Evolutionary conservation across 1,284 basidiomycete species (phyloP), one percentile per base, ranked within the genome.

Genomic region (Trichosporon inkin): DNA sequence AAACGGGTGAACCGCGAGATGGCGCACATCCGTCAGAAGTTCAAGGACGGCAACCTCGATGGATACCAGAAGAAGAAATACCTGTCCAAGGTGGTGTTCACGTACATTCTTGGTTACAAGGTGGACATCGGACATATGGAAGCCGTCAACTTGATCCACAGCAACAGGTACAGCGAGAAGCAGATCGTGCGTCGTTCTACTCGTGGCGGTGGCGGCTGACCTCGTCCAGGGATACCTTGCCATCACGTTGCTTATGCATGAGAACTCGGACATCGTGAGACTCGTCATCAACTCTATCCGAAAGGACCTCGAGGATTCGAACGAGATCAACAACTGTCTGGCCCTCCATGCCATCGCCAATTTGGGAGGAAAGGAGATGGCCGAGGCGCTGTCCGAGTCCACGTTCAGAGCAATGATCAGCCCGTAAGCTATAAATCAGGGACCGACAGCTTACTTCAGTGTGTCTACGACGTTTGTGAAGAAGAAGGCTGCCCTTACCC

Each of bases 51-150:
- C 17, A 94, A 94, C 74, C 80, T 99, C 68, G 94, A 98, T 71
- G 95, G 95, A 32, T 96, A 99, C 79, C 93, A 97, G 81, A 96
- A 95, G 84, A 98, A 98, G 81, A 98, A 98, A 88, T 96, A 81
- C 76, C 85, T 82, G 40, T 68, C 81, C 62, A 98, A 99, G 81
- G 95, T 99, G 70, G 89, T 99, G 64, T 99, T 99, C 82, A 98
- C 96, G 17, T 98, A 97, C 73, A 99, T 99, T 68, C 83, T 99
- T 62, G 96, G 96, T 35, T 99, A 99, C 82, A 94, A 94, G 78
- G 94, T 99, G 69, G 96, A 99, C 74, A 86, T 99, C 36, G 96
- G 96, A 6, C 95, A 99, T 77, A 96, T 99, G 93, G 95, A 99
- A 74, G 95, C 96, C 13, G 90, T 99, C 69, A 97, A 99, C 78